phyloP scores from a whole-genome alignment of 2,329 filamentous ascomycete species.

The Diaporthe sp. region DNA sequence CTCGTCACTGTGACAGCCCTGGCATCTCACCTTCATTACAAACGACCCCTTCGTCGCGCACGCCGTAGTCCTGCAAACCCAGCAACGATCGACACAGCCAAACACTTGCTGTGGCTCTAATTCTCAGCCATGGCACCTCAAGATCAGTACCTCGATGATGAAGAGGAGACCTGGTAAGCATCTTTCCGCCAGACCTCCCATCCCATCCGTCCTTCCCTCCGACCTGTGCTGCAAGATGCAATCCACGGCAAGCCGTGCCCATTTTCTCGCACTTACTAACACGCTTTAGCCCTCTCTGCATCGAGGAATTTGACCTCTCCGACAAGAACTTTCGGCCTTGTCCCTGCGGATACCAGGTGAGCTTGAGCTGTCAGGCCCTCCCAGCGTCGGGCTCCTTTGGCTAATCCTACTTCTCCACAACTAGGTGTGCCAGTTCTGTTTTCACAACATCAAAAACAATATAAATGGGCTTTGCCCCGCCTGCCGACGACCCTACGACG shows the following conservation, averaged over 20 bases:
- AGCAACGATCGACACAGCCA: background rate
- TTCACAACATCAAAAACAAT: slow-evolving; percentile 98
- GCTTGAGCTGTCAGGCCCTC: slow-evolving; percentile 43
- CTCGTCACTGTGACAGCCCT: slow-evolving; percentile 16
- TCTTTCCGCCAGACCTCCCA: background rate
- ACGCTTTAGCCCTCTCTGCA: slow-evolving; percentile 85
- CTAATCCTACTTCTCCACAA: slow-evolving; percentile 40
- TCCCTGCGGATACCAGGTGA: slow-evolving; percentile 97
- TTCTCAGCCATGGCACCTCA: slow-evolving; percentile 72
- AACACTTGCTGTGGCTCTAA: background rate
- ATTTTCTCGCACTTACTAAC: slow-evolving; percentile 47
- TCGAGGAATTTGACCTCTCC: slow-evolving; percentile 98
- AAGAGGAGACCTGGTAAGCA: slow-evolving; percentile 77
- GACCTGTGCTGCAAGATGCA: slow-evolving; percentile 33
- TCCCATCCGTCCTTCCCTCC: slow-evolving; percentile 41
- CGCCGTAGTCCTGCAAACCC: background rate
- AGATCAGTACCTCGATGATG: slow-evolving; percentile 80
- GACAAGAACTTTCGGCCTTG: slow-evolving; percentile 98
- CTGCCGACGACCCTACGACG: slow-evolving; percentile 94
- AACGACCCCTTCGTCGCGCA: slow-evolving; percentile 35
- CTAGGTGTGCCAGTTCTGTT: slow-evolving; percentile 99
- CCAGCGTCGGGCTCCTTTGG: slow-evolving; percentile 35
- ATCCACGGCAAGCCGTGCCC: slow-evolving; percentile 39
- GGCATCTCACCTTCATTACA: slow-evolving; percentile 40
- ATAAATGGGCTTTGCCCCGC: slow-evolving; percentile 99